Conservation (phyloP, 2,329 filamentous ascomycete species). For the Epichloe scottii region DNA sequence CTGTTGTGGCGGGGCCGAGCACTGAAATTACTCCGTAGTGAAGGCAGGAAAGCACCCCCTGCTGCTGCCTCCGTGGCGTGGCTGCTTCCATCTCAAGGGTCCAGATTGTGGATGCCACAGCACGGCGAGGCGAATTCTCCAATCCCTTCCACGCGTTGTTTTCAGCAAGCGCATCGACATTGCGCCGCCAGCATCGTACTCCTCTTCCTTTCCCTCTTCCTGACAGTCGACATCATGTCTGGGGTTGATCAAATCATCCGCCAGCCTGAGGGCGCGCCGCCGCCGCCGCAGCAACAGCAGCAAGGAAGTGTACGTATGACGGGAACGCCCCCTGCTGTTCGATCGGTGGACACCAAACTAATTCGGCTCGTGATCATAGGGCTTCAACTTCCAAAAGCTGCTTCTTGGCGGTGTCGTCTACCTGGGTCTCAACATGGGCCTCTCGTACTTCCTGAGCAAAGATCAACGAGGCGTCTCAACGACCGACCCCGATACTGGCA, state of each 20-base stretch:
- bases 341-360: not conserved
- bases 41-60: too few species aligned
- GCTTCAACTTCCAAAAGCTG: constrained; percentile 31
- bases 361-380: constrained; percentile 10
- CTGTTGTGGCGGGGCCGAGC: not conserved
- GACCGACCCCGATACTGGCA: constrained; percentile 36
- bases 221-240: not conserved
- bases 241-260: not conserved
- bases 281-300: constrained; percentile 3
- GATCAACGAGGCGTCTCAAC: constrained; percentile 34
- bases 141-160: not conserved
- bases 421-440: constrained; percentile 44
- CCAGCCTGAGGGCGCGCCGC: constrained; percentile 13
- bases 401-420: constrained; percentile 42
- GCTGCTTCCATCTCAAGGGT: too few species aligned
- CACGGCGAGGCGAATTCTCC: not conserved
- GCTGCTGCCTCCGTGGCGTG: too few species aligned
- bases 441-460: constrained; percentile 40
- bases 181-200: not conserved
- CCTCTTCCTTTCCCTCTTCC: too few species aligned
- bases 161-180: not conserved
- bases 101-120: not conserved
- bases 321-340: not conserved
- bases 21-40: not conserved
- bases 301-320: constrained; percentile 13